These are phyloP conservation scores for Claviceps paspali DNA, from an alignment of 2,329 filamentous ascomycete species.

Conservation along the genomic window DNA sequence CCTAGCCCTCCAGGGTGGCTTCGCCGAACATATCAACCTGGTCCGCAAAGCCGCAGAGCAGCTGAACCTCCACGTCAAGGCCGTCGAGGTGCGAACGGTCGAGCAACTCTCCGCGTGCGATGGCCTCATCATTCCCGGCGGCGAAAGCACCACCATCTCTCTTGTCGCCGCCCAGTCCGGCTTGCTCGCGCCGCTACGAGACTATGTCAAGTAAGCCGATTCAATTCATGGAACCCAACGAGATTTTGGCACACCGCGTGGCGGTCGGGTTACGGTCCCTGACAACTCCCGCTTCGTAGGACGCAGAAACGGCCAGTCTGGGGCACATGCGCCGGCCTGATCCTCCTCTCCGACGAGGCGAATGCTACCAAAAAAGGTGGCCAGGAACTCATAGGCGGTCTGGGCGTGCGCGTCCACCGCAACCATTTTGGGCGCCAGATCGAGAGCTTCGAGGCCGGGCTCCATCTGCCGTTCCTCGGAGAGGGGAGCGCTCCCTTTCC, in stretches of 20 bases:
- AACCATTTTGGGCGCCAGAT: constrained; percentile 93
- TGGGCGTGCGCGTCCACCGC: constrained; percentile 78
- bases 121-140: constrained; percentile 79
- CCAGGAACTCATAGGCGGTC: constrained; percentile 82
- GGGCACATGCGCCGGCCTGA: constrained; percentile 93
- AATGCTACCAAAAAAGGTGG: constrained; percentile 82
- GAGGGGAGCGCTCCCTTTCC: constrained; percentile 37
- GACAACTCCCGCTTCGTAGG: constrained; percentile 30
- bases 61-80: constrained; percentile 35
- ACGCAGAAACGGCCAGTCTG: constrained; percentile 68
- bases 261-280: too few relatives aligned
- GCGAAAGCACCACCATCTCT: constrained; percentile 88
- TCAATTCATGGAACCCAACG: background rate
- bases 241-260: too few relatives aligned
- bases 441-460: constrained; percentile 70
- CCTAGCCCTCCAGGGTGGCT: constrained; percentile 77
- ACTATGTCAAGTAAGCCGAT: constrained; percentile 65
- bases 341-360: constrained; percentile 75
- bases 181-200: constrained; percentile 66
- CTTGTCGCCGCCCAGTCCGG: constrained; percentile 71
- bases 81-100: constrained; percentile 67
- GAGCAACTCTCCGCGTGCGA: constrained; percentile 58
- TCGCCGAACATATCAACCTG: constrained; percentile 72
- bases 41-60: constrained; percentile 51
- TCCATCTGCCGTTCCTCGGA: constrained; percentile 57